Evolutionary conservation across 2,329 filamentous ascomycete genomes (phyloP), one percentile per base, ranked within the genome.

Genomic region (Aspergillus bombycis): DNA sequence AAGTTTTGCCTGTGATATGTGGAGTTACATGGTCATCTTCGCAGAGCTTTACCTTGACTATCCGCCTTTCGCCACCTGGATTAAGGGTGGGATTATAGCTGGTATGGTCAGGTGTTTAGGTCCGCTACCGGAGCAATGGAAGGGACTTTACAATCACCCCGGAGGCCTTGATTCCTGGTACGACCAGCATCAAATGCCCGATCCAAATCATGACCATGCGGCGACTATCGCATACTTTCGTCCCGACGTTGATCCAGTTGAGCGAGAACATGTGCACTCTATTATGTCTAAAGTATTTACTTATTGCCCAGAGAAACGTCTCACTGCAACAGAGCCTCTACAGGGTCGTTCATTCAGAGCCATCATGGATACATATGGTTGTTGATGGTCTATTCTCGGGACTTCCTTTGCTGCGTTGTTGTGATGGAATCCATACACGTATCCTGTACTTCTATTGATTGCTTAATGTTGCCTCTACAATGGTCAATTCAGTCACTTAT

Each of bases 311-410:
- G 69, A 71, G 61, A 67, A 72, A 61, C 65, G 72, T 28, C 67
- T 59, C 34, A 74, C 70, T 4, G 70, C 72, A 59, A 64, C 60
- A 21, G 61, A 74, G 45, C 71, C 75, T 70, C 56, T 75, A 60
- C 64, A 57, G 28, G 71, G 76, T 38, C 64, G 70, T 61, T 71
- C 68, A 36, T 75, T 72, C 54, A 72, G 65, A 60, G 69, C 69
- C 63, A 62, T 75, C 34, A 74, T 75, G 70, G 64, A 72, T 2
- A 70, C 48, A 57, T 71, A 75, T 62, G 67, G 66, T 50, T 70
- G 70, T 67, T 72, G 0, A 36, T 36, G 14, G 2, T 7, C 14
- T 36, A 1, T 36, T 7, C 14, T 36, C 34, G 5, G 12, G 1
- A 8, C 14, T 2, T 36, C 6, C 0, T 36, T 7, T 14, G 14